These are phyloP conservation scores for Hyphodiscus hymeniophilus DNA, from an alignment of 495 filamentous ascomycete species.

Conservation along the genomic window DNA sequence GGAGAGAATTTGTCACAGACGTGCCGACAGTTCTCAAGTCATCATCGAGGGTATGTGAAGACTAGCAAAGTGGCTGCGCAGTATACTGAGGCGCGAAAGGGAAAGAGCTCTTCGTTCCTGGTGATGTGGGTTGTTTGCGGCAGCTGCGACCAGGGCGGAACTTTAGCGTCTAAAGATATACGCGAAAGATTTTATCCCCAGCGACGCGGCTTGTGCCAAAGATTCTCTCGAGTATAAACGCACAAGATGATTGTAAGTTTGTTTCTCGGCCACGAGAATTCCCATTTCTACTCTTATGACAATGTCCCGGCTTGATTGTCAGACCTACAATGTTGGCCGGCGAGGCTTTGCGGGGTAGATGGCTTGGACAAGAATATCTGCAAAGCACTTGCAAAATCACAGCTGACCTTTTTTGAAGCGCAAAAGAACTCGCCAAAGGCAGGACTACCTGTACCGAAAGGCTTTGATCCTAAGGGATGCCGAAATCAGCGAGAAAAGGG, in stretches of 20 bases:
- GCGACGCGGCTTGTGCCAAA: too few relatives aligned
- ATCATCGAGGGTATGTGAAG: constrained; percentile 9
- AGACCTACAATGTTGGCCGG: too few relatives aligned
- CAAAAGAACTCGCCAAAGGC: constrained; percentile 74
- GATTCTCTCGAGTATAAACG: too few relatives aligned
- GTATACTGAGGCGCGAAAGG: constrained; percentile 2
- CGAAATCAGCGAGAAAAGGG: constrained; percentile 83
- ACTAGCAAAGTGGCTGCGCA: constrained; percentile 14
- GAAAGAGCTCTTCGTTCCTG: background rate
- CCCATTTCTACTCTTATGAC: too few relatives aligned
- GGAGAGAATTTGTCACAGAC: constrained; percentile 12
- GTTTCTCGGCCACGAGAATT: too few relatives aligned
- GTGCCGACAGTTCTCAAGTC: constrained; percentile 14
- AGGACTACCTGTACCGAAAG: constrained; percentile 89
- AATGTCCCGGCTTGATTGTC: too few relatives aligned
- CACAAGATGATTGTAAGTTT: too few relatives aligned
- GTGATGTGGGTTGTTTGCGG: background rate
- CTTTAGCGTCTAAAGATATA: background rate
- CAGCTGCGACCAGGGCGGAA: background rate
- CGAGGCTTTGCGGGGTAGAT: too few relatives aligned
- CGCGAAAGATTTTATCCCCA: too few relatives aligned
- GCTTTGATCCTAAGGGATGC: constrained; percentile 79
- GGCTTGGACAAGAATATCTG: too few relatives aligned
- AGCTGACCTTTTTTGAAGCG: constrained; percentile 27
- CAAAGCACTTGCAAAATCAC: constrained; percentile 8